These are phyloP conservation scores for Blumeria hordei DNA, from an alignment of 2,329 filamentous ascomycete species.

Conservation along the genomic window DNA sequence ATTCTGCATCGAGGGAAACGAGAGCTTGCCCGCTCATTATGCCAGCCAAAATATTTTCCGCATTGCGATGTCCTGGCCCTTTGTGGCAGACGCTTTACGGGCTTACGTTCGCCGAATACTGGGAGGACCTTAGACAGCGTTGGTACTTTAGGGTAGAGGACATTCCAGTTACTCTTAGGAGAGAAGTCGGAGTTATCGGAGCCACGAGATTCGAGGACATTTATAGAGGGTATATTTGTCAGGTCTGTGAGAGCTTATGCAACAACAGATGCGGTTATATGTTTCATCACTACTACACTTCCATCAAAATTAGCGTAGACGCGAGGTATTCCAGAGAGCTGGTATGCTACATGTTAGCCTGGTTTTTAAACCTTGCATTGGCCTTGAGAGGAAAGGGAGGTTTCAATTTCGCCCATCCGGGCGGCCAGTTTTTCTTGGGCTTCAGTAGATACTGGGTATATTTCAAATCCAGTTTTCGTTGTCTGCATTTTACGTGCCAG, in stretches of 20 bases:
- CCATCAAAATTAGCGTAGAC: neutral
- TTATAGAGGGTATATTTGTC: neutral
- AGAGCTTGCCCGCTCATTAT: neutral
- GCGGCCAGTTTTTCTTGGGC: neutral
- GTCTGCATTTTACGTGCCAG: neutral
- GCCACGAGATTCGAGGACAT: neutral
- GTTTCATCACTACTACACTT: neutral
- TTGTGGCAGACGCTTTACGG: neutral
- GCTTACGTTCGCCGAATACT: neutral
- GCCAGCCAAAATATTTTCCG: conserved; percentile 1
- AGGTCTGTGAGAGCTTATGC: neutral
- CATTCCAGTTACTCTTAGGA: neutral
- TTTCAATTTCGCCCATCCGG: neutral
- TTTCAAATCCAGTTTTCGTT: neutral
- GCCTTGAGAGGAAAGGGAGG: neutral
- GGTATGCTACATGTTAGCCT: neutral
- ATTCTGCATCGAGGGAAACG: neutral
- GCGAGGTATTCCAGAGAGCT: neutral
- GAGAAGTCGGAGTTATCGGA: neutral
- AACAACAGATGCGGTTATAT: neutral
- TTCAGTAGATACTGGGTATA: neutral
- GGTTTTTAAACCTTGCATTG: neutral
- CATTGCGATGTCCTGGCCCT: neutral
- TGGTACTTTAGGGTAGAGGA: neutral
- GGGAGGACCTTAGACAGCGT: neutral